Percentiles rank a stretch among this genome's conserved stretches.
Conservation (phyloP, 2,329 filamentous ascomycete genomes). For the Cladosporium sp. region DNA sequence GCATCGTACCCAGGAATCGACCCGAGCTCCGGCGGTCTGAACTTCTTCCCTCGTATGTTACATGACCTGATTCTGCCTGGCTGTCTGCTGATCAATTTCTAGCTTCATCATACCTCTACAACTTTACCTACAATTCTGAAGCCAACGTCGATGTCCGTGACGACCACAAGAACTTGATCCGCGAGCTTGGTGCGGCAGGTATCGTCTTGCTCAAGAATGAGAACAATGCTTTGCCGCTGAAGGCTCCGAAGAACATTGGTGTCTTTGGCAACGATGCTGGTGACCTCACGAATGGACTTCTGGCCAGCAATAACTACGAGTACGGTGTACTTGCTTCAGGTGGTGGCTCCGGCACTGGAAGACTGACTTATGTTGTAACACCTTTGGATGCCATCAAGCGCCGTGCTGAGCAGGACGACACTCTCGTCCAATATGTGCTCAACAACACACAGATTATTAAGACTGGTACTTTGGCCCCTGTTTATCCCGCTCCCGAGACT, state of each 20-base stretch:
- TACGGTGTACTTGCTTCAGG: conserved; percentile 42
- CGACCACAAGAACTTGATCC: conserved; percentile 34
- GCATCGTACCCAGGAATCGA: conserved; percentile 38
- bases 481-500: conserved; percentile 3
- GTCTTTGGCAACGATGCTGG: conserved; percentile 40
- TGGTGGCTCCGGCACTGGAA: conserved; percentile 40
- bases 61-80: neutral
- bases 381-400: conserved; percentile 41
- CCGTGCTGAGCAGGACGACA: conserved; percentile 25
- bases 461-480: conserved; percentile 27
- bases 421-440: conserved; percentile 44
- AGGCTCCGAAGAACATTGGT: conserved; percentile 38
- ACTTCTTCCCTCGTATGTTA: conserved; percentile 13
- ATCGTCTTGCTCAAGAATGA: conserved; percentile 48
- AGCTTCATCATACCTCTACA: conserved; percentile 22
- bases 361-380: conserved; percentile 36
- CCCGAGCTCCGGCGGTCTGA: conserved; percentile 23
- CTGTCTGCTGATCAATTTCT: neutral
- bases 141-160: conserved; percentile 35
- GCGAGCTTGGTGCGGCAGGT: conserved; percentile 38
- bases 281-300: conserved; percentile 45
- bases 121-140: conserved; percentile 30
- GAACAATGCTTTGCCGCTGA: conserved; percentile 48
- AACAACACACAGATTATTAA: conserved; percentile 35
- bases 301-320: conserved; percentile 28